Evolutionary conservation across 2,329 filamentous ascomycete species (phyloP), one percentile per base, ranked within the genome.

Genomic region (Alternaria incomplexa): DNA sequence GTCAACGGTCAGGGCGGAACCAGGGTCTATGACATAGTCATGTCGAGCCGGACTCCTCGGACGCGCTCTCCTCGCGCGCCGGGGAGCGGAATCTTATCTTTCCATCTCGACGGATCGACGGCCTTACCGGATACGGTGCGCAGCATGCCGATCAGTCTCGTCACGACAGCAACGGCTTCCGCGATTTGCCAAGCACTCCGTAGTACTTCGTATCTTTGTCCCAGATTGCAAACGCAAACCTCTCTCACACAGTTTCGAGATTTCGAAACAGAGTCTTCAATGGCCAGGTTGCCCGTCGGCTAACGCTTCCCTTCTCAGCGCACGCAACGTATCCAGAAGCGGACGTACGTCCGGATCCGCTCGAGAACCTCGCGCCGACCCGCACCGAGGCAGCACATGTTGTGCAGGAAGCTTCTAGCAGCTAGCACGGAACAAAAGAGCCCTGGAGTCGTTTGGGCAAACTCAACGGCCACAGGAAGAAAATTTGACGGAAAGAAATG

Each of bases 331-430:
- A n/a, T 25, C 44, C 28, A n/a, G 23, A 56, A 56, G 22, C 54
- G 32, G 44, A 23, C 32, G 30, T 52, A 32, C 48, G 32, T 51
- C 17, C 48, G 48, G 52, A 45, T 45, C 52, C 52, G 40, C 52
- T 45, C 53, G n/a, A 56, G 23, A 28, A 45, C 40, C 43, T 45
- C 36, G 45, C 22, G 43, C 30, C 45, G 46, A 50, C 45, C 32
- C 55, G 46, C 45, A 26, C 55, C 55, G 55, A 58, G 55, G 55
- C 46, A 50, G 46, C 46, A 58, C 55, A 57, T 57, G 55, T 43
- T 40, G 25, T 50, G 45, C 55, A 50, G 45, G 45, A 51, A 58
- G 30, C 55, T 58, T 58, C 45, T 46, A 58, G 45, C n/a, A 26
- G 50, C 45, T 46, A 58, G 55, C n/a, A 26, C 45, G 48, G 48